phyloP scores from a whole-genome alignment of 1,284 basidiomycete species.

The Boletus semigastroideus region DNA sequence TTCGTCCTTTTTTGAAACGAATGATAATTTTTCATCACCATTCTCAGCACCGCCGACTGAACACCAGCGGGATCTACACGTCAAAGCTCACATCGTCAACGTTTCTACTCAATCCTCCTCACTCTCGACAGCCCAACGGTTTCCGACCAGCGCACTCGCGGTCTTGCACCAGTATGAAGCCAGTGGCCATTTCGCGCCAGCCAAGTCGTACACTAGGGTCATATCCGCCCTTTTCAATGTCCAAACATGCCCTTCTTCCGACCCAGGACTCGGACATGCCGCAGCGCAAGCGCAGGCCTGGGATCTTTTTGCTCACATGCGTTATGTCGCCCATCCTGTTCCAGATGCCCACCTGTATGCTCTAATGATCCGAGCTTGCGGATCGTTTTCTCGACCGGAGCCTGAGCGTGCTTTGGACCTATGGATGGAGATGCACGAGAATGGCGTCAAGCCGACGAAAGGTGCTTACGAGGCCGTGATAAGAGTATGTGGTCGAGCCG shows the following conservation, averaged over 20 bases:
- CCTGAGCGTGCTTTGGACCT: constrained; percentile 92
- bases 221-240: constrained; percentile 62
- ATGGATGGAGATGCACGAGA: constrained; percentile 87
- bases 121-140: constrained; percentile 25
- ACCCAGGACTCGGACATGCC: constrained; percentile 23
- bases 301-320: constrained; percentile 96
- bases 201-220: constrained; percentile 62
- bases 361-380: constrained; percentile 88
- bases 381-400: constrained; percentile 57
- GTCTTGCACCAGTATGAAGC: constrained; percentile 67
- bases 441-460: constrained; percentile 55
- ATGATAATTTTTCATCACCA: constrained; percentile 4
- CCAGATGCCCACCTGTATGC: constrained; percentile 79
- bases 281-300: constrained; percentile 73
- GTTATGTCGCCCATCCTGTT: constrained; percentile 85
- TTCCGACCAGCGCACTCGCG: constrained; percentile 57
- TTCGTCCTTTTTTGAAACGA: neutral
- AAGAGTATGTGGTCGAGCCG: constrained; percentile 68
- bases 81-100: constrained; percentile 55
- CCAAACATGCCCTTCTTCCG: constrained; percentile 37
- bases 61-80: constrained; percentile 63
- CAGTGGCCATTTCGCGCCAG: constrained; percentile 55
- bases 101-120: constrained; percentile 26
- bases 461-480: constrained; percentile 84
- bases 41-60: constrained; percentile 47